phyloP scores from a whole-genome alignment of 106 monocot species.

The Gastrodia elata region DNA sequence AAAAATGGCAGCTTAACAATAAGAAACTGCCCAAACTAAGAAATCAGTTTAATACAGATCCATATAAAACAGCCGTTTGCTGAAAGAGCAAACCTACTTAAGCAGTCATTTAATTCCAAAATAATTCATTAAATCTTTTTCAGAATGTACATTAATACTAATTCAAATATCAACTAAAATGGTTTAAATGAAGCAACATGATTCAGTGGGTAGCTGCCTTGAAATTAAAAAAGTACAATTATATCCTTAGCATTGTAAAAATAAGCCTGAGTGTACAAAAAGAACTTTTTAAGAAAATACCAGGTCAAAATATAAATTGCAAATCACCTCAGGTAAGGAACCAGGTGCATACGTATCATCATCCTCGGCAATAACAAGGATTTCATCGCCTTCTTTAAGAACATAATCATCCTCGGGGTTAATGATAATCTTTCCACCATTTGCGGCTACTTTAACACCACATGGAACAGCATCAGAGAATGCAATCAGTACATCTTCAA shows the following conservation, averaged over 20 bases:
- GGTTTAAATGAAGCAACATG: not conserved
- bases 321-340: conserved; percentile 44
- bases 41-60: not conserved
- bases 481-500: conserved; percentile 69
- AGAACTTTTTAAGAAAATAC: not conserved
- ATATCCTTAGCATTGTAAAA: not conserved
- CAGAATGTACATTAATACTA: not conserved
- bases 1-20: not conserved
- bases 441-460: conserved; percentile 80
- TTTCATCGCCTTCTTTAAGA: conserved; percentile 80
- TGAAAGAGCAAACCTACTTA: not conserved
- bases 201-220: not conserved
- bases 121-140: not conserved
- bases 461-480: conserved; percentile 93
- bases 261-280: not conserved
- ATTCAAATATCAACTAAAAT: not conserved
- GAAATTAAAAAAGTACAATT: not conserved
- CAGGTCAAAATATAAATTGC: not conserved
- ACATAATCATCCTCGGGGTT: conserved; percentile 82
- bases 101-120: not conserved
- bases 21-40: not conserved
- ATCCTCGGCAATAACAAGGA: conserved; percentile 95
- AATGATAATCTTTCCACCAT: conserved; percentile 65
- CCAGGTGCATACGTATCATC: conserved; percentile 86
- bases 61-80: not conserved